phyloP scores from a whole-genome alignment of 2,329 filamentous ascomycete species.

The Coleophoma cylindrospora region DNA sequence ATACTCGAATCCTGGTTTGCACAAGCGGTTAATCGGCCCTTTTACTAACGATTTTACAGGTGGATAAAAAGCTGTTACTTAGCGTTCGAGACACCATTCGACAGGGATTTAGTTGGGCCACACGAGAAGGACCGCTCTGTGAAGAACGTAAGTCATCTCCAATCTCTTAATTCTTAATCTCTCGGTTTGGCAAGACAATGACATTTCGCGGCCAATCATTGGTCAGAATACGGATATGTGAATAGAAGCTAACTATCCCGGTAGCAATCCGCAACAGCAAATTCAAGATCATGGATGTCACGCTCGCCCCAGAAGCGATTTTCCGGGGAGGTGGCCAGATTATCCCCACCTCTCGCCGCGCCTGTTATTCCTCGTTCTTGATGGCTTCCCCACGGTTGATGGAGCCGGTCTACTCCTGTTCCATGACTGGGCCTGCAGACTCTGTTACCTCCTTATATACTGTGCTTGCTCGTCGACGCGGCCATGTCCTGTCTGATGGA shows the following conservation, averaged over 20 bases:
- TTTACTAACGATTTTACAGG: conserved; percentile 38
- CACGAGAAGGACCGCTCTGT: conserved; percentile 89
- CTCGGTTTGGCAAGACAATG: conserved; percentile 6
- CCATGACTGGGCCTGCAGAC: conserved; percentile 88
- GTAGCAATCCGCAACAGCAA: conserved; percentile 93
- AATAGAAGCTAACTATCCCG: conserved; percentile 24
- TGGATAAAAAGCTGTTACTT: conserved; percentile 86
- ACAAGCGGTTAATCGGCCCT: conserved; percentile 13
- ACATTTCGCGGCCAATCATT: conserved; percentile 8
- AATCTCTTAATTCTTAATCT: conserved; percentile 13
- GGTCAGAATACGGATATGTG: conserved; percentile 9
- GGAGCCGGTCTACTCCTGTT: conserved; percentile 92
- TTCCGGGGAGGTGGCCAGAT: conserved; percentile 95
- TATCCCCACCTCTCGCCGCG: conserved; percentile 87
- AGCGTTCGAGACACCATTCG: conserved; percentile 88
- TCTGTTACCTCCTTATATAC: conserved; percentile 88
- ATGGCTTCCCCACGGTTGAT: conserved; percentile 96
- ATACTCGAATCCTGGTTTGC: background rate
- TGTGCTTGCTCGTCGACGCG: conserved; percentile 79
- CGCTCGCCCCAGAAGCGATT: conserved; percentile 83
- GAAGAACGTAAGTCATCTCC: conserved; percentile 76
- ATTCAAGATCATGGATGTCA: conserved; percentile 90
- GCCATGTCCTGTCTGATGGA: conserved; percentile 90
- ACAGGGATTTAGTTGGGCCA: conserved; percentile 96
- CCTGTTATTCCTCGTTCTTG: conserved; percentile 92